These are phyloP conservation scores for Trichoderma cornu-damae DNA, from an alignment of 2,329 filamentous ascomycete species.

Conservation along the genomic window DNA sequence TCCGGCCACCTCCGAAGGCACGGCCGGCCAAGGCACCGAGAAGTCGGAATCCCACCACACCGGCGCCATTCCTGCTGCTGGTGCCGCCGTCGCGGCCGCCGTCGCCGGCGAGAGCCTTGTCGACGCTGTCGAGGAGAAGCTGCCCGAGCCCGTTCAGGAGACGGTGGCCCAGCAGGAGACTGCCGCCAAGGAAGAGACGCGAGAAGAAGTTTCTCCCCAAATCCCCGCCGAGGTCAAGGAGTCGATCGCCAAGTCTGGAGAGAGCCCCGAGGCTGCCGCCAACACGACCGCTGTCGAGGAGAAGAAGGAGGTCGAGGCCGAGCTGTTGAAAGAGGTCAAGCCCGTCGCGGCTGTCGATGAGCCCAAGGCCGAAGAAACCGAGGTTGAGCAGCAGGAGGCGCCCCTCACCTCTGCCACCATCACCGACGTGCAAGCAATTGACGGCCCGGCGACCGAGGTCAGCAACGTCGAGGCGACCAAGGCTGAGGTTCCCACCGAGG, in stretches of 20 bases:
- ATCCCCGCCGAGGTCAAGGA: conserved; percentile 54
- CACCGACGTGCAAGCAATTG: conserved; percentile 22
- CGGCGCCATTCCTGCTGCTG: conserved; percentile 37
- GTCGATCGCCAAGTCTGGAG: conserved; percentile 53
- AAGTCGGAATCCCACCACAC: conserved; percentile 43
- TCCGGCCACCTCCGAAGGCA: conserved; percentile 53
- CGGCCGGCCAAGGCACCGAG: conserved; percentile 46
- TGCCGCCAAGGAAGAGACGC: conserved; percentile 37
- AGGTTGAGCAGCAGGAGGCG: conserved; percentile 5
- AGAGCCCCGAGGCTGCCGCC: conserved; percentile 65
- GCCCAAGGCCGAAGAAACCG: conserved; percentile 22
- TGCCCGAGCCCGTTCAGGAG: conserved; percentile 48
- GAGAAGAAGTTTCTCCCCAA: conserved; percentile 43
- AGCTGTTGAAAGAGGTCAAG: conserved; percentile 63
- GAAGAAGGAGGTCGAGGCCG: conserved; percentile 68
- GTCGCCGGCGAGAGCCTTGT: conserved; percentile 44
- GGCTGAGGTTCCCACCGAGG: conserved; percentile 23
- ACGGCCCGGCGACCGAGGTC: conserved; percentile 21
- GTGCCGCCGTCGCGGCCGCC: conserved; percentile 31
- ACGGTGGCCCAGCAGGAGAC: conserved; percentile 38
- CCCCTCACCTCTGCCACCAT: conserved; percentile 18
- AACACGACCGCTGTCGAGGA: conserved; percentile 65
- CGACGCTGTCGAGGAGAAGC: conserved; percentile 47
- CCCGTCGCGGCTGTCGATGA: conserved; percentile 34
- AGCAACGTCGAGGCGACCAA: conserved; percentile 23